phyloP scores from a whole-genome alignment of 768 basidiomycete genomes.

The Leccinum pellstonianum region DNA sequence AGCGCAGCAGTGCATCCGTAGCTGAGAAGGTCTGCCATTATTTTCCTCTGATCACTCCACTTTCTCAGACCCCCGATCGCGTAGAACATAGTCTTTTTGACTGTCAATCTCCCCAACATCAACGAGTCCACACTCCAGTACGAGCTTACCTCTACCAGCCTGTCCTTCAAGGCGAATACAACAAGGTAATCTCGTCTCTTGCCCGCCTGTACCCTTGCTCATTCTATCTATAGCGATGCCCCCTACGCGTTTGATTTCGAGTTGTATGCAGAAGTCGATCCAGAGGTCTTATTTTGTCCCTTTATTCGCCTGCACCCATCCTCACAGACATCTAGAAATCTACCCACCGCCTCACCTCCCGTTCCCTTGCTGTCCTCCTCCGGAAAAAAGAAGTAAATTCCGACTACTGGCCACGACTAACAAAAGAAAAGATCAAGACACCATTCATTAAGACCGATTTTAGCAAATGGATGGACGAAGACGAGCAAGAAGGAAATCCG shows the following conservation, averaged over 20 bases:
- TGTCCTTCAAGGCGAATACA: conserved; percentile 66
- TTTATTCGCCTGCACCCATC: not conserved
- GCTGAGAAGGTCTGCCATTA: conserved; percentile 60
- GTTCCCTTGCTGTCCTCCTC: conserved; percentile 64
- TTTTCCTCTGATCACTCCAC: not conserved
- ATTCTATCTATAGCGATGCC: conserved; percentile 33
- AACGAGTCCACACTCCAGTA: conserved; percentile 55
- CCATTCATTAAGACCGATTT: conserved; percentile 94
- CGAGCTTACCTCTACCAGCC: conserved; percentile 50
- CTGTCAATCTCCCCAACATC: conserved; percentile 81
- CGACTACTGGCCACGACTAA: conserved; percentile 93
- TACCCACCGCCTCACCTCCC: conserved; percentile 59
- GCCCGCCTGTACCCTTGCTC: not conserved
- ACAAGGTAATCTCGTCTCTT: conserved; percentile 49
- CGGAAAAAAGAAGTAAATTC: conserved; percentile 74
- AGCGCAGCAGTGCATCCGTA: conserved; percentile 70
- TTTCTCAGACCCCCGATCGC: conserved; percentile 3
- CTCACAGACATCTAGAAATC: conserved; percentile 18
- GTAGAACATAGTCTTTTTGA: conserved; percentile 85
- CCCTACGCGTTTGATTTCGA: conserved; percentile 76
- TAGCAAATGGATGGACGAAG: conserved; percentile 94
- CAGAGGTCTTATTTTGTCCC: conserved; percentile 52
- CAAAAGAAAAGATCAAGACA: conserved; percentile 80
- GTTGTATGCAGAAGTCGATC: conserved; percentile 70
- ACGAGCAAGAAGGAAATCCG: conserved; percentile 78